Conservation (phyloP, 345 rosid genomes). For the Lepidium didymum region DNA sequence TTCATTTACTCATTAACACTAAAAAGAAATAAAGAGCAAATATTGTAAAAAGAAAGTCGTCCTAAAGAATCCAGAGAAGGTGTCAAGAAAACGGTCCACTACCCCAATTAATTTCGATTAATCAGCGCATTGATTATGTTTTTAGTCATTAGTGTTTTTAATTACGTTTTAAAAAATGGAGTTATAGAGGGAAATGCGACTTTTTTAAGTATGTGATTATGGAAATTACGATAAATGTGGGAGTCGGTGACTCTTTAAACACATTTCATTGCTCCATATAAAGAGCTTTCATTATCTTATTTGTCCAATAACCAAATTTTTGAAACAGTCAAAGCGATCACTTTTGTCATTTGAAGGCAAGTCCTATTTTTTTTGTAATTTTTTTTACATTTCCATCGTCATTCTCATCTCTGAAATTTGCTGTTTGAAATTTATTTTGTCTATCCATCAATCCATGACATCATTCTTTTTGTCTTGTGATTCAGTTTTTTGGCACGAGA, state of each 20-base stretch:
- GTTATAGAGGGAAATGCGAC: not conserved
- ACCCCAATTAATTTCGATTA: not conserved
- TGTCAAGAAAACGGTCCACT: not conserved
- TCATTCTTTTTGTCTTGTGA: constrained; percentile 49
- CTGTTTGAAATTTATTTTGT: constrained; percentile 5
- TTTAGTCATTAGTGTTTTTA: constrained; percentile 1
- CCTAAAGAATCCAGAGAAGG: not conserved
- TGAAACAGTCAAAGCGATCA: constrained; percentile 3
- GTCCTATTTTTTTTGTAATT: not conserved
- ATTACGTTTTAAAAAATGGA: not conserved
- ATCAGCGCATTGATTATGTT: constrained; percentile 15
- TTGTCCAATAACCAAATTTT: not conserved
- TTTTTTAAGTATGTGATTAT: not conserved
- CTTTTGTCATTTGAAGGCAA: constrained; percentile 11
- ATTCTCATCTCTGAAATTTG: not conserved
- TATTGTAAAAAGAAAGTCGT: not conserved
- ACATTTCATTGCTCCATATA: constrained; percentile 17
- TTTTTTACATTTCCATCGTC: not conserved
- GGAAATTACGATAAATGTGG: constrained; percentile 2
- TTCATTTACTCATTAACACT: not conserved
- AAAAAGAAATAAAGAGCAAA: not conserved
- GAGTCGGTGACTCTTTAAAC: not conserved
- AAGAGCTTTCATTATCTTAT: not conserved
- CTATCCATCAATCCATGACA: constrained; percentile 46
- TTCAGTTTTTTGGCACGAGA: constrained; percentile 64